These are phyloP conservation scores for Chromera velia DNA, from an alignment of 73 alveolate species.

Conservation along the genomic window DNA sequence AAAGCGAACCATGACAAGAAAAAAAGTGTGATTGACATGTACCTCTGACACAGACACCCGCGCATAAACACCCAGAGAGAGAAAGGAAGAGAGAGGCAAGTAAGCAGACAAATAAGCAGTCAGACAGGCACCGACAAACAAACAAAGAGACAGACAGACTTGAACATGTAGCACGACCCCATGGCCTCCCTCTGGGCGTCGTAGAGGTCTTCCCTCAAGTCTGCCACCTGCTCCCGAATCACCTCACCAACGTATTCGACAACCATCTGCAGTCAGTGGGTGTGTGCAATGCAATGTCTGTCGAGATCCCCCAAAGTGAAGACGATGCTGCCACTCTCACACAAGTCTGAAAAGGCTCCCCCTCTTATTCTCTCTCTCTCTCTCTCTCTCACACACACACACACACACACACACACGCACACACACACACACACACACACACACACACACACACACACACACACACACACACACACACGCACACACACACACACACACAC, in stretches of 20 bases:
- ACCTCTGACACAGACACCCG: too few species aligned
- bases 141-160: too few species aligned
- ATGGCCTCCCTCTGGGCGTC: slow-evolving; percentile 57
- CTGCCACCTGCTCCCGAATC: slow-evolving; percentile 75
- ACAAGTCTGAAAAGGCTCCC: slow-evolving; percentile 3
- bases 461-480: slow-evolving; percentile 15
- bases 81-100: too few species aligned
- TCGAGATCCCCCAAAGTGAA: too few species aligned
- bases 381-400: slow-evolving; percentile 13
- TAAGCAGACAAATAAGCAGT: too few species aligned
- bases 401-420: slow-evolving; percentile 18
- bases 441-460: slow-evolving; percentile 20
- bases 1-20: too few species aligned
- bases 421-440: slow-evolving; percentile 20
- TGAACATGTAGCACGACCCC: slow-evolving; percentile 84
- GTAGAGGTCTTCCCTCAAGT: slow-evolving; percentile 67
- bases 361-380: slow-evolving; percentile 5
- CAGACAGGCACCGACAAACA: too few species aligned
- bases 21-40: too few species aligned
- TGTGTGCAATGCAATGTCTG: too few species aligned
- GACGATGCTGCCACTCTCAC: slow-evolving; percentile 6
- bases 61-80: too few species aligned
- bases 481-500: slow-evolving; percentile 15
- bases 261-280: too few species aligned
- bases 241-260: slow-evolving; percentile 84